phyloP scores from a whole-genome alignment of 768 basidiomycete genomes.

The Russula ochroleuca region DNA sequence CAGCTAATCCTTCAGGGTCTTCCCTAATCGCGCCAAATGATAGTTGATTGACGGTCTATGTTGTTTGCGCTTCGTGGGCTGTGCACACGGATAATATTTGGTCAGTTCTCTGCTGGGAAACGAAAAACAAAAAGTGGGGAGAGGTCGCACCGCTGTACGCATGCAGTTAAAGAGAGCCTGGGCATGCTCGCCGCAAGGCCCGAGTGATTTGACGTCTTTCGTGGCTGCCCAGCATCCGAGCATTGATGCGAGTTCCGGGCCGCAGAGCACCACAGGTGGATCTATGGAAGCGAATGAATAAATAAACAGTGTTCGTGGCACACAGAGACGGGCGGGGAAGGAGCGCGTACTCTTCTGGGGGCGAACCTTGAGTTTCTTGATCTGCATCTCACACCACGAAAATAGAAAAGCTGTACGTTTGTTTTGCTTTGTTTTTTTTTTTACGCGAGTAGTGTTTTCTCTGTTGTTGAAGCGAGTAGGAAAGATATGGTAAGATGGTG shows the following conservation, averaged over 20 bases:
- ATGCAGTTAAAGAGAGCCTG: conserved; percentile 72
- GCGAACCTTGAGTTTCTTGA: conserved; percentile 75
- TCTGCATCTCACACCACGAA: conserved; percentile 42
- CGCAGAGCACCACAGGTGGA: conserved; percentile 49
- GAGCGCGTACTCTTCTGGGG: conserved; percentile 60
- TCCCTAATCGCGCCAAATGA: conserved; percentile 76
- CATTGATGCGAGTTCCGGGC: conserved; percentile 68
- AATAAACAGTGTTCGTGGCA: conserved; percentile 33
- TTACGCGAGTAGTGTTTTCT: not conserved
- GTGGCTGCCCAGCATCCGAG: conserved; percentile 84
- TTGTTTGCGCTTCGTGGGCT: conserved; percentile 66
- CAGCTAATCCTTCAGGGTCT: conserved; percentile 50
- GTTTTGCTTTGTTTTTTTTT: not conserved
- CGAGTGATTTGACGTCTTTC: conserved; percentile 52
- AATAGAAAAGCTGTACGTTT: not conserved
- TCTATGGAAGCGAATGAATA: conserved; percentile 41
- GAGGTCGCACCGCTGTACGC: conserved; percentile 66
- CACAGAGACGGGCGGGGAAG: conserved; percentile 8
- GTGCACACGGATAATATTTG: conserved; percentile 3
- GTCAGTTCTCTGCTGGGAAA: conserved; percentile 8
- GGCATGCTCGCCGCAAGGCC: conserved; percentile 55
- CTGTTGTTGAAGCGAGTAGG: not conserved
- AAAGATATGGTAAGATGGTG: not conserved
- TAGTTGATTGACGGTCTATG: conserved; percentile 84
- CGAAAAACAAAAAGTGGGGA: conserved; percentile 10